Conservation (phyloP, 768 basidiomycete genomes). For the Pleurotus tuber-regium region DNA sequence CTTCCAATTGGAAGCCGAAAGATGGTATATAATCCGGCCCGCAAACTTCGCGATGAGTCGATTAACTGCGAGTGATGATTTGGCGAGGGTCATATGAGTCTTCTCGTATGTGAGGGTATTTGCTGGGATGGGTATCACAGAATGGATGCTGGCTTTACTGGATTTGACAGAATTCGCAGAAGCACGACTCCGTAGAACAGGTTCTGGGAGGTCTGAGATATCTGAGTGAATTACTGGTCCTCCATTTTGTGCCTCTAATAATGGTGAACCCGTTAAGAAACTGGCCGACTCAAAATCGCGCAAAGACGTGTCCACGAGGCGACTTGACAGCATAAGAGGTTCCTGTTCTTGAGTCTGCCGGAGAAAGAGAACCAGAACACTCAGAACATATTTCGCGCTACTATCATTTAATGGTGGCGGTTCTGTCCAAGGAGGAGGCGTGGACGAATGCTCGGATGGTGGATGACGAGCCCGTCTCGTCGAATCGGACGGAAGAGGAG, state of each 20-base stretch:
- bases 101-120: slow-evolving; percentile 50
- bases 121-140: slow-evolving; percentile 36
- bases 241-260: slow-evolving; percentile 12
- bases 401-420: slow-evolving; percentile 75
- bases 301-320: slow-evolving; percentile 61
- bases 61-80: slow-evolving; percentile 53
- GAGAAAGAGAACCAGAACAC: slow-evolving; percentile 80
- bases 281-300: slow-evolving; percentile 69
- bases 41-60: slow-evolving; percentile 67
- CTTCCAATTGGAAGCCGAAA: slow-evolving; percentile 87
- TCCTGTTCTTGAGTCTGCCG: slow-evolving; percentile 65
- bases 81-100: slow-evolving; percentile 59
- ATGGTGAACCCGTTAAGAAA: slow-evolving; percentile 11
- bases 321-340: slow-evolving; percentile 53
- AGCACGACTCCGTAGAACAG: slow-evolving; percentile 35
- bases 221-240: slow-evolving; percentile 14
- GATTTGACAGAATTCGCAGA: slow-evolving; percentile 41
- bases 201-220: slow-evolving; percentile 12
- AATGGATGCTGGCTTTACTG: slow-evolving; percentile 34
- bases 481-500: slow-evolving; percentile 32
- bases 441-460: slow-evolving; percentile 42
- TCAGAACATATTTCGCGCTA: slow-evolving; percentile 77
- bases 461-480: slow-evolving; percentile 31
- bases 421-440: slow-evolving; percentile 52
- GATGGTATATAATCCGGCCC: slow-evolving; percentile 78